Conservation (phyloP, 202 grass and related monocot species). For the Miscanthus sacchariflorus region DNA sequence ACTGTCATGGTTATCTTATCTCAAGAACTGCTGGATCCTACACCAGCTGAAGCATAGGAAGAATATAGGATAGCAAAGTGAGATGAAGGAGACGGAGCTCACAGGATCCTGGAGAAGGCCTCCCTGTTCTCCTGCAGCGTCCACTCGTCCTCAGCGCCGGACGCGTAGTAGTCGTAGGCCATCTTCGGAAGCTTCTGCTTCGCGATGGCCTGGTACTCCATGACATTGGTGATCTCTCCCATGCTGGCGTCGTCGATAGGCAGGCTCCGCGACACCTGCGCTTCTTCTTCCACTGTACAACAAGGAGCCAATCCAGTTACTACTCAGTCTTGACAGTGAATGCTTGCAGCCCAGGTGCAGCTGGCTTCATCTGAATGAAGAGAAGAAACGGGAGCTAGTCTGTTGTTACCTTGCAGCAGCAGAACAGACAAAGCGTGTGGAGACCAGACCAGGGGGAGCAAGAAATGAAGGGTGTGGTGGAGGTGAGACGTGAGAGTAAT, state of each 20-base stretch:
- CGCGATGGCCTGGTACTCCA: slow-evolving; percentile 91
- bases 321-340: no score
- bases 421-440: no score
- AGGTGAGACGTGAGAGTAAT: slow-evolving; percentile 2
- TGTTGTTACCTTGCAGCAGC: slow-evolving; percentile 33
- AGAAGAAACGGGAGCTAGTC: background rate
- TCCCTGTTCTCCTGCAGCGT: slow-evolving; percentile 91
- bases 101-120: slow-evolving; percentile 91
- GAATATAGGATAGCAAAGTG: background rate
- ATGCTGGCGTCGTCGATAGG: slow-evolving; percentile 2
- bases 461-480: background rate
- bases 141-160: slow-evolving; percentile 93
- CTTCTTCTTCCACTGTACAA: background rate
- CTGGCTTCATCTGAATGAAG: background rate
- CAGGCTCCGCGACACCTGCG: background rate
- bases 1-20: background rate
- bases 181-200: slow-evolving; percentile 97
- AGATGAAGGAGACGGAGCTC: background rate
- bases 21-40: background rate
- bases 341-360: background rate
- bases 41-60: background rate
- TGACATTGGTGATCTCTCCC: slow-evolving; percentile 94
- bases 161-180: slow-evolving; percentile 93
- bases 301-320: background rate
- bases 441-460: background rate